Percentiles rank a stretch among this genome's conserved stretches.
These are phyloP conservation scores for Aureobasidium sp. DNA, from an alignment of 2,329 filamentous ascomycete species.

Conservation along the genomic window DNA sequence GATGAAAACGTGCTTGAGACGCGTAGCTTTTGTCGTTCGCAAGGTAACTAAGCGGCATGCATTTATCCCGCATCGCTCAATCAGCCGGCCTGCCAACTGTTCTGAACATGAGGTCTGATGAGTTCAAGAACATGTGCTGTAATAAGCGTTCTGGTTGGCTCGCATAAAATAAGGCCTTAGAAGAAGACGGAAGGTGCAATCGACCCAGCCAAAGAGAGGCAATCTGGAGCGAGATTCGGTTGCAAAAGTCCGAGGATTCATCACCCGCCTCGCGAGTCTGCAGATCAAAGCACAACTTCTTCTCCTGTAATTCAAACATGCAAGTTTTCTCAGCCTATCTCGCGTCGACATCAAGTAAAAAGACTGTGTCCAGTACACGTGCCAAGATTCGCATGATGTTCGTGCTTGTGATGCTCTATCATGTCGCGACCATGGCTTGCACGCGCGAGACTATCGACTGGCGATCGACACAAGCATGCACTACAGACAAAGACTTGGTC, in stretches of 20 bases:
- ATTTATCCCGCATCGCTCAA: not conserved
- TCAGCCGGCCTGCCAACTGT: not conserved
- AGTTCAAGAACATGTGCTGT: not conserved
- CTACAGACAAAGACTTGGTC: not conserved
- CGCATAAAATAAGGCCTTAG: not conserved
- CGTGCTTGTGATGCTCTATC: not conserved
- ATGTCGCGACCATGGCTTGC: not conserved
- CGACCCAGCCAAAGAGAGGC: not conserved
- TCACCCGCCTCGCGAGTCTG: not conserved
- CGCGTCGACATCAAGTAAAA: not conserved
- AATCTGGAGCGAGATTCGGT: not conserved
- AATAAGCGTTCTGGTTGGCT: not conserved
- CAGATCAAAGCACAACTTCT: not conserved
- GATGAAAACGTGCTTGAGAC: not conserved
- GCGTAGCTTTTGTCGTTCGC: not conserved
- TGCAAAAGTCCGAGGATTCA: not conserved
- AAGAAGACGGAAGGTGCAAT: not conserved
- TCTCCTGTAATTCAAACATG: not conserved
- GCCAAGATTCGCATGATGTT: not conserved
- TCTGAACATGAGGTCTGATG: not conserved
- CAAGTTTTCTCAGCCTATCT: not conserved
- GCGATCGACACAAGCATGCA: not conserved
- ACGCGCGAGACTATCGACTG: not conserved
- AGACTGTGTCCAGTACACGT: not conserved
- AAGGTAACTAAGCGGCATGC: not conserved